These are phyloP conservation scores for Jackrogersella minutella DNA, from an alignment of 495 filamentous ascomycete genomes.

Conservation along the genomic window DNA sequence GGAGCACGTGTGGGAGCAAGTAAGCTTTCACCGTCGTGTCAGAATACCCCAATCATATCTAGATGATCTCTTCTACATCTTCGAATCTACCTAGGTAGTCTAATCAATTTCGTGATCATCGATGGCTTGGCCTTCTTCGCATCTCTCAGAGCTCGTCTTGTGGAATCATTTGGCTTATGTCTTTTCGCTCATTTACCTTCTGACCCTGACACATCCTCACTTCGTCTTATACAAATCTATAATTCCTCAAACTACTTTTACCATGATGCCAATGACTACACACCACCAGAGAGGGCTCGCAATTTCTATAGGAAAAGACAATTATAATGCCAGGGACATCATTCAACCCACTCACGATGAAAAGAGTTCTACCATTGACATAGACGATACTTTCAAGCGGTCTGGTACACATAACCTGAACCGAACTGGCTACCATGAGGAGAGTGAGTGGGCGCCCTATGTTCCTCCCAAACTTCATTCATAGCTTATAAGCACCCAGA, in stretches of 20 bases:
- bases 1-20: constrained; percentile 3
- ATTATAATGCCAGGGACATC: neutral
- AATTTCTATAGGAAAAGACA: neutral
- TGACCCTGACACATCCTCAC: neutral
- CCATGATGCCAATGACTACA: constrained; percentile 2
- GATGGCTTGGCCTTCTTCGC: neutral
- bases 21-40: constrained; percentile 10
- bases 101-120: neutral
- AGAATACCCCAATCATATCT: constrained; percentile 5
- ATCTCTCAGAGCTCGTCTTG: neutral
- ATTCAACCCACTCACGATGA: neutral
- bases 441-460: constrained; percentile 32
- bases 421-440: constrained; percentile 42
- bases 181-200: neutral
- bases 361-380: neutral
- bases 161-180: neutral
- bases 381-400: constrained; percentile 18
- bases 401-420: constrained; percentile 40
- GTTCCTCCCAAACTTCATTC: too few species aligned
- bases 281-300: neutral
- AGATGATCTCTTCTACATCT: neutral
- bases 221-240: neutral
- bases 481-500: constrained; percentile 31
- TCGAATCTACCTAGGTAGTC: neutral
- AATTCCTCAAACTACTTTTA: neutral